Base-by-base conservation (phyloP, 306 rosid genomes). In the Prunus armeniaca region DNA sequence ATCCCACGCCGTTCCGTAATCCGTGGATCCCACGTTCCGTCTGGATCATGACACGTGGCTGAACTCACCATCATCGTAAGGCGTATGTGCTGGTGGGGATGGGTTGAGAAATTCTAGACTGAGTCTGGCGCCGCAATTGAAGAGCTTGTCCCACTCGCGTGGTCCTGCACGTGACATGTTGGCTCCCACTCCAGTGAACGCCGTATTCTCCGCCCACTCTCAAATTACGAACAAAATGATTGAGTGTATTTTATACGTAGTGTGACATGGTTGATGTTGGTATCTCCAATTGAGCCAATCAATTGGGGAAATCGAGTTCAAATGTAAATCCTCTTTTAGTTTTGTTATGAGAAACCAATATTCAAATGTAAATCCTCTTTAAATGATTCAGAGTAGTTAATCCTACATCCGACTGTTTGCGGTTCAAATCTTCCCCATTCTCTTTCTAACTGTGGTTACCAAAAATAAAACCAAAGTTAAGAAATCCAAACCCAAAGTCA, bases 51-150 rank as follows among this genome's bases (percentile, higher is more conserved):
- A 46, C 74, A 55, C 43, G 51, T 24, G 45, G n/a, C 0, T 20
- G 2, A 45, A 0, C 6, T 12, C 45, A 2, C 1, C 4, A 22
- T 46, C 32, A 5, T 22, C 1, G 5, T 45, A 3, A 13, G 6
- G n/a, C 5, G 2, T 22, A 46, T 32, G 13, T 14, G 4, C 3
- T 1, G 3, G 3, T 12, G 76, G 50, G 58, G 12, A 66, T 60
- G 84, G 67, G 83, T 78, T 38, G 51, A 66, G 9, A 9, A 6
- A 14, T 0, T 11, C 7, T 45, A 76, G 81, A 62, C 25, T 52
- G 20, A 24, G 20, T 15, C 72, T 65, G 80, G 88, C 93, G 96
- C 93, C 93, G 89, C 93, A 86, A 86, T 88, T 74, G 41, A 76
- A 77, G 89, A 64, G 79, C 62, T 46, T 71, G 76, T 60, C 81